Conservation (phyloP, 371 early-diverging fungal genomes). For the Syncephalastrum racemosum region DNA sequence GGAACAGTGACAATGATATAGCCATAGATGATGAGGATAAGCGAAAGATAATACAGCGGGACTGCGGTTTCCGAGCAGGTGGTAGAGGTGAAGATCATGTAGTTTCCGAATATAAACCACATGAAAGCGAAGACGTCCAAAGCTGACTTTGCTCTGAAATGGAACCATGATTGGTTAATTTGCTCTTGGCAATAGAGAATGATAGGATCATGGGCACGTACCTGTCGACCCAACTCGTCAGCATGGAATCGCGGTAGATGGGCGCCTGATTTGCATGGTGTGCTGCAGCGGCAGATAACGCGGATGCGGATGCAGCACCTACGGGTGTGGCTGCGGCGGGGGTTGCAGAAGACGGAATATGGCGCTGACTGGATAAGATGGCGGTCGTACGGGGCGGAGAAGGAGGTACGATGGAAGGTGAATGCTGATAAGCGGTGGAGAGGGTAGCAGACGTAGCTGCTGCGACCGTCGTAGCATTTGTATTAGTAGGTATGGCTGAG, state of each 20-base stretch:
- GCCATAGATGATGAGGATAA: conserved; percentile 63
- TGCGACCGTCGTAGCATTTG: neutral
- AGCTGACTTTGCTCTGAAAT: conserved; percentile 45
- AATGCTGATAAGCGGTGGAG: neutral
- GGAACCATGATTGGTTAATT: neutral
- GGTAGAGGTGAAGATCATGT: conserved; percentile 60
- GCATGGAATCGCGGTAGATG: conserved; percentile 10
- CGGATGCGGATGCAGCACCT: too few species aligned
- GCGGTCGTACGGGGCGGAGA: neutral
- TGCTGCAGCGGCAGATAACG: neutral
- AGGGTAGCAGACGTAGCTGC: neutral
- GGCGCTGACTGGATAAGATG: neutral
- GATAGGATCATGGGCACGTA: neutral
- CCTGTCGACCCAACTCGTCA: conserved; percentile 29
- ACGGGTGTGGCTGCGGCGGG: too few species aligned
- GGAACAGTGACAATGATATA: conserved; percentile 70
- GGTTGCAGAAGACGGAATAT: too few species aligned
- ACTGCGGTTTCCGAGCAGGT: conserved; percentile 55
- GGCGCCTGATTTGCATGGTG: neutral
- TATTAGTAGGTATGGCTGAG: conserved; percentile 1
- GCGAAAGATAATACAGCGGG: conserved; percentile 57
- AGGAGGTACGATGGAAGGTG: conserved; percentile 2
- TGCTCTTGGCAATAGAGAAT: too few species aligned
- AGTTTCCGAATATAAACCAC: conserved; percentile 74
- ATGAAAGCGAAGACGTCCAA: conserved; percentile 64